These are phyloP conservation scores for Cinnamomum chago DNA, from an alignment of 164 flowering plant genomes.

Conservation along the genomic window DNA sequence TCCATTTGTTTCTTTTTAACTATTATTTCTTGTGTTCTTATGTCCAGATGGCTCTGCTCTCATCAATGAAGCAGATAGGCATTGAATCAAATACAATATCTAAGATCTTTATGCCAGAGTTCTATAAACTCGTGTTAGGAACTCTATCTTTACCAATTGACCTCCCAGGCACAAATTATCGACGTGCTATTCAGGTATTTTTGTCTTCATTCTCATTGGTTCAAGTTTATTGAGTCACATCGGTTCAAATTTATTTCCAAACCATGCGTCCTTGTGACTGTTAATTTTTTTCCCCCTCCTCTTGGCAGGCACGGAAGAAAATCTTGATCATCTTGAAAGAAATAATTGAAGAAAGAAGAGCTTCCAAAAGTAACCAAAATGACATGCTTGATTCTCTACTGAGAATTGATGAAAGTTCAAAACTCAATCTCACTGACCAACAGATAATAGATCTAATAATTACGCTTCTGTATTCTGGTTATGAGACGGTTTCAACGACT, in stretches of 20 bases:
- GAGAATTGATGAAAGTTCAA: conserved; percentile 30
- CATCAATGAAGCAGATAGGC: conserved; percentile 77
- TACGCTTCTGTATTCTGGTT: conserved; percentile 62
- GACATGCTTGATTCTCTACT: conserved; percentile 58
- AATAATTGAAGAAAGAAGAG: conserved; percentile 50
- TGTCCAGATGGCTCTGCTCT: conserved; percentile 82
- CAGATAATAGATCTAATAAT: conserved; percentile 63
- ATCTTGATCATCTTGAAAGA: conserved; percentile 31
- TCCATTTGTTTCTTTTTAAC: neutral
- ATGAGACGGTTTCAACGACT: conserved; percentile 70
- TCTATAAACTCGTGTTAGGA: conserved; percentile 79
- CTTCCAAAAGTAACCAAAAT: conserved; percentile 21
- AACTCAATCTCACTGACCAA: conserved; percentile 43
- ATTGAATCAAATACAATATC: conserved; percentile 39
- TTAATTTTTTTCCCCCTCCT: neutral
- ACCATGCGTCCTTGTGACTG: neutral
- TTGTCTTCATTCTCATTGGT: neutral
- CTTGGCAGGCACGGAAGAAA: conserved; percentile 50
- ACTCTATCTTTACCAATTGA: conserved; percentile 86
- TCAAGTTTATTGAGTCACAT: neutral
- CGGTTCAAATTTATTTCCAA: neutral
- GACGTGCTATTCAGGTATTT: conserved; percentile 60
- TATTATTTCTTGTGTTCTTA: conserved; percentile 1
- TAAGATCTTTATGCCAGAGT: conserved; percentile 62
- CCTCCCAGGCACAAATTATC: conserved; percentile 86